These are phyloP conservation scores for Glycine latifolia DNA, from an alignment of 306 rosid genomes.

Conservation along the genomic window DNA sequence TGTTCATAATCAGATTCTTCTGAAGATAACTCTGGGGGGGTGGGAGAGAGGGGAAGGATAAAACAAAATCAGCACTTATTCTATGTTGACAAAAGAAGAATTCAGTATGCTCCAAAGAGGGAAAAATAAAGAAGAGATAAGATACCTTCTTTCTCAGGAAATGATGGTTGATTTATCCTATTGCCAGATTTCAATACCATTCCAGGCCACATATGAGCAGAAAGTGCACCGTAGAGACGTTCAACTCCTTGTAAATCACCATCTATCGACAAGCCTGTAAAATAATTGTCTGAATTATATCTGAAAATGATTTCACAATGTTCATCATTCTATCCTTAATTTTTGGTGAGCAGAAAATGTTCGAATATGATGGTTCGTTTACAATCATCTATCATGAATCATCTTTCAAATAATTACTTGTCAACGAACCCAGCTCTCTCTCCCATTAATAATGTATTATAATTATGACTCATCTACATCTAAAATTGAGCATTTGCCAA, in stretches of 20 bases:
- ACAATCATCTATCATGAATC: background rate
- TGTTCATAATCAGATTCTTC: conserved; percentile 89
- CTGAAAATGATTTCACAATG: background rate
- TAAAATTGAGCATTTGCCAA: conserved; percentile 25
- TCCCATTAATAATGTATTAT: background rate
- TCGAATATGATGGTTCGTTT: background rate
- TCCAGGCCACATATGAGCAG: conserved; percentile 98
- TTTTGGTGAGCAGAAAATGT: background rate
- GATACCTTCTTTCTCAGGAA: conserved; percentile 75
- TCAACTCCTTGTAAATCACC: conserved; percentile 94
- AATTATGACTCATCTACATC: conserved; percentile 11
- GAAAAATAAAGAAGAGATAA: background rate
- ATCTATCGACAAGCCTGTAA: conserved; percentile 78
- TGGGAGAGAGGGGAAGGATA: conserved; percentile 24
- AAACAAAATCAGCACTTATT: conserved; percentile 41
- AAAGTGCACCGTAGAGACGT: conserved; percentile 85
- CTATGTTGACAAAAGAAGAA: background rate
- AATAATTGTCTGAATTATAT: conserved; percentile 20
- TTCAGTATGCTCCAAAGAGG: conserved; percentile 15
- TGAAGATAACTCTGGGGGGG: conserved; percentile 67
- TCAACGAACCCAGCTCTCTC: conserved; percentile 14
- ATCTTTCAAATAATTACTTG: conserved; percentile 27
- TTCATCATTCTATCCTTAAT: conserved; percentile 10
- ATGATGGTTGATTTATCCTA: conserved; percentile 68
- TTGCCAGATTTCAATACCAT: conserved; percentile 87